Conservation (phyloP, 2,329 filamentous ascomycete genomes). For the Colletotrichum sp. region DNA sequence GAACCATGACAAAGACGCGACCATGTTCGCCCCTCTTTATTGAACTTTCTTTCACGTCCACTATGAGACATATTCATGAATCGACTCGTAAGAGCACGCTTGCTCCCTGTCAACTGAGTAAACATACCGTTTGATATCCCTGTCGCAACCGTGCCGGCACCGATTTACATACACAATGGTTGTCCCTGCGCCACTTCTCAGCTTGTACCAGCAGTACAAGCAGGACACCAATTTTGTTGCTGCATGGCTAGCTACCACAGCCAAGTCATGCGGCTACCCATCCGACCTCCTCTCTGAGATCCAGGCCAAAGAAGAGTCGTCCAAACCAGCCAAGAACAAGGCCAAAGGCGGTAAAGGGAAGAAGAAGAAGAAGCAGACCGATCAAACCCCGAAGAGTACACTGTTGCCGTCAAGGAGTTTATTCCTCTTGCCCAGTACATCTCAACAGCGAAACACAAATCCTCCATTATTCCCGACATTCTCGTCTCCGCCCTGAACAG, state of each 20-base stretch:
- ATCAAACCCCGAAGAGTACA: slow-evolving; percentile 24
- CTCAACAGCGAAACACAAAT: slow-evolving; percentile 22
- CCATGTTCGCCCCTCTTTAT: too few relatives aligned
- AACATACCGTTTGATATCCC: too few relatives aligned
- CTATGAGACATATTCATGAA: too few relatives aligned
- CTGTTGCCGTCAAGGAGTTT: slow-evolving; percentile 41
- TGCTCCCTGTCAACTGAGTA: too few relatives aligned
- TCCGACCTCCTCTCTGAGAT: neutral
- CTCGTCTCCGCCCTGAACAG: slow-evolving; percentile 37
- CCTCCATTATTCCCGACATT: slow-evolving; percentile 29
- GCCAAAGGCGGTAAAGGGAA: too few relatives aligned
- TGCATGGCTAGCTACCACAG: neutral
- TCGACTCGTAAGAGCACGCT: too few relatives aligned
- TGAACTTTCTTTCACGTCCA: too few relatives aligned
- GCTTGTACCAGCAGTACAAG: neutral
- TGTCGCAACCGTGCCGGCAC: too few relatives aligned
- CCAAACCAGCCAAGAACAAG: neutral
- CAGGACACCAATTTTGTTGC: neutral
- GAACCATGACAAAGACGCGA: too few relatives aligned
- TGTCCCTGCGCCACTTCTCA: neutral
- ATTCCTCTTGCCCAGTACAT: slow-evolving; percentile 43
- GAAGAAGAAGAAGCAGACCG: neutral
- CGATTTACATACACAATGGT: neutral
- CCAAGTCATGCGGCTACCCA: neutral
- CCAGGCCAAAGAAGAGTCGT: neutral